A percentile compares a stretch with the other conserved stretches of the same genome.
These are phyloP conservation scores for Populus deltoides DNA, from an alignment of 345 rosid species.

Conservation along the genomic window DNA sequence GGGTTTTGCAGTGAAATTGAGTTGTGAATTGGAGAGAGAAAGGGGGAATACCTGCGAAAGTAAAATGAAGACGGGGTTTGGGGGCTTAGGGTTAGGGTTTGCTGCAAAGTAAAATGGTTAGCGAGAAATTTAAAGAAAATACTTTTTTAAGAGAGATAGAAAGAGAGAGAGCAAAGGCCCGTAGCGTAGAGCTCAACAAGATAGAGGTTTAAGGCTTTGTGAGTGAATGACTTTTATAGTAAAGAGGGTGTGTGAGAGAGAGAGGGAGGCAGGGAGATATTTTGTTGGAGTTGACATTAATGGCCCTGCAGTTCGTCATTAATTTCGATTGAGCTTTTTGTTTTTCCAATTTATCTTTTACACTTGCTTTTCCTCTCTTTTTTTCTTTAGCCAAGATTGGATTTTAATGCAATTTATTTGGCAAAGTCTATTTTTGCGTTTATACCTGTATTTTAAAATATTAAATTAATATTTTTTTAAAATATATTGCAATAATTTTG, in stretches of 20 bases:
- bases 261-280: not conserved
- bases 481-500: too few relatives aligned
- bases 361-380: too few relatives aligned
- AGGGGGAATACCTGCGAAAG: constrained; percentile 31
- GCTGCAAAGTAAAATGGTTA: constrained; percentile 46
- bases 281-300: not conserved
- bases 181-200: not conserved
- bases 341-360: not conserved
- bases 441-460: too few relatives aligned
- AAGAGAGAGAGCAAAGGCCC: not conserved
- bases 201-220: not conserved
- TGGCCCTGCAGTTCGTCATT: constrained; percentile 13
- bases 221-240: not conserved
- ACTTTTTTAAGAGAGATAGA: not conserved
- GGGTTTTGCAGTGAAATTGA: not conserved
- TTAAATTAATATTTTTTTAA: too few relatives aligned
- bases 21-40: not conserved
- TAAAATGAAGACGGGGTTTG: not conserved
- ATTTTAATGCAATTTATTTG: too few relatives aligned
- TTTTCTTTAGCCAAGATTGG: too few relatives aligned
- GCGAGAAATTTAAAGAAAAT: constrained; percentile 16
- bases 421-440: too few relatives aligned
- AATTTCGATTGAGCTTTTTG: constrained; percentile 1
- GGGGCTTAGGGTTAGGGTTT: constrained; percentile 41
- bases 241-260: not conserved